Evolutionary conservation across 169 alveolate species (phyloP), one percentile per base, ranked within the genome.

Genomic region (Babesia gibsoni): DNA sequence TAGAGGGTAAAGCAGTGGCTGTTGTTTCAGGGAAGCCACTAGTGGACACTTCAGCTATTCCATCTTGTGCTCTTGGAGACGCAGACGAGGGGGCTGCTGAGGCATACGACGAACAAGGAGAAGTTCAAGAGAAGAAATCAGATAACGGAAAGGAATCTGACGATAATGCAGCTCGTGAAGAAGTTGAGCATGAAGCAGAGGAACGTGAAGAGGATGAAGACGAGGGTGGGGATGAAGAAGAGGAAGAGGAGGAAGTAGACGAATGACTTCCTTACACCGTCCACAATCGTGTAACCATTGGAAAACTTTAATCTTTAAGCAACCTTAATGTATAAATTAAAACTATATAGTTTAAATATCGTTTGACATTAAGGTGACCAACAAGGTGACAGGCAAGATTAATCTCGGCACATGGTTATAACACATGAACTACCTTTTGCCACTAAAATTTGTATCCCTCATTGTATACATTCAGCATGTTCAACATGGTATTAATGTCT

Each of bases 31-130:
- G 73, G 14, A 42, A 22, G 12, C 64, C 82, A 8, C 74, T 75
- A 22, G 67, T 61, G n/a, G 86, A 65, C 33, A 63, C 42, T 20
- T 30, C 52, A 36, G 56, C 73, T 10, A 50, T 77, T 2, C 86
- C 86, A 2, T 16, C 14, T 16, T 77, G 86, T 25, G 30, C 52
- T n/a, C 41, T 37, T n/a, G 54, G 16, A 27, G 86, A 77, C 23
- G 33, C 67, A 12, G 86, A 53, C 58, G 58, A 50, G 22, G 72
- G 72, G 2, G 86, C 75, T 32, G 63, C 70, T 22, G 56, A 36
- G 49, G 84, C 69, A 8, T 52, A 67, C 16, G 52, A 33, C 25
- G 68, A 52, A 54, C 30, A 30, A 16, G 57, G 69, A 12, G 80
- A 68, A 9, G 70, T 30, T 4, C 59, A 53, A 14, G 12, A 43